These are phyloP conservation scores for Auriculariales sp. DNA, from an alignment of 768 basidiomycete genomes.

Conservation along the genomic window DNA sequence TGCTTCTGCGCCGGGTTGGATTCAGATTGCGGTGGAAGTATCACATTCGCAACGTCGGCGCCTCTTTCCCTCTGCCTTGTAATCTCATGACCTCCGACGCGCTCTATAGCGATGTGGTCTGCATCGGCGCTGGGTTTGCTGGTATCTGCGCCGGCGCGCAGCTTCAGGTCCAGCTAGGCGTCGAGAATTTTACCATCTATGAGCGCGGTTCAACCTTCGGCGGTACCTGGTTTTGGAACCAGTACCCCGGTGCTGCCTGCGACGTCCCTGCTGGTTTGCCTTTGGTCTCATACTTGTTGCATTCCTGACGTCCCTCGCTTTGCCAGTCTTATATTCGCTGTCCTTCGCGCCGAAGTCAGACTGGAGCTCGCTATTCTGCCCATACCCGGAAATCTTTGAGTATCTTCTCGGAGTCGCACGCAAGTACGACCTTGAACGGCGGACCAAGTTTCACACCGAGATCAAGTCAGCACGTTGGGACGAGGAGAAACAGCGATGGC, in stretches of 20 bases:
- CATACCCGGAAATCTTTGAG: neutral
- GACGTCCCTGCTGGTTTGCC: neutral
- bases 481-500: neutral
- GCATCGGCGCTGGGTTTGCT: slow-evolving; percentile 11
- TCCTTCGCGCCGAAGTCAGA: slow-evolving; percentile 4
- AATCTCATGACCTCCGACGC: no score
- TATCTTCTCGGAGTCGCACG: neutral
- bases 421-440: neutral
- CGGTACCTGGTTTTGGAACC: slow-evolving; percentile 9
- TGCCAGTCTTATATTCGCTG: slow-evolving; percentile 4
- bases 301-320: neutral
- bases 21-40: no score
- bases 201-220: slow-evolving; percentile 7
- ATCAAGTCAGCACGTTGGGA: neutral
- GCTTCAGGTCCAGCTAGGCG: slow-evolving; percentile 10
- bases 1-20: no score
- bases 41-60: no score
- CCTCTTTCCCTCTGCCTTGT: no score
- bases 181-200: slow-evolving; percentile 11
- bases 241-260: slow-evolving; percentile 1
- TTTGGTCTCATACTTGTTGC: neutral
- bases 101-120: neutral
- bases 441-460: neutral
- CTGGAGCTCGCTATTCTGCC: slow-evolving; percentile 7
- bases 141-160: slow-evolving; percentile 12